These are phyloP conservation scores for Hymenoscyphus fraxineus DNA, from an alignment of 2,329 filamentous ascomycete species.

Conservation along the genomic window DNA sequence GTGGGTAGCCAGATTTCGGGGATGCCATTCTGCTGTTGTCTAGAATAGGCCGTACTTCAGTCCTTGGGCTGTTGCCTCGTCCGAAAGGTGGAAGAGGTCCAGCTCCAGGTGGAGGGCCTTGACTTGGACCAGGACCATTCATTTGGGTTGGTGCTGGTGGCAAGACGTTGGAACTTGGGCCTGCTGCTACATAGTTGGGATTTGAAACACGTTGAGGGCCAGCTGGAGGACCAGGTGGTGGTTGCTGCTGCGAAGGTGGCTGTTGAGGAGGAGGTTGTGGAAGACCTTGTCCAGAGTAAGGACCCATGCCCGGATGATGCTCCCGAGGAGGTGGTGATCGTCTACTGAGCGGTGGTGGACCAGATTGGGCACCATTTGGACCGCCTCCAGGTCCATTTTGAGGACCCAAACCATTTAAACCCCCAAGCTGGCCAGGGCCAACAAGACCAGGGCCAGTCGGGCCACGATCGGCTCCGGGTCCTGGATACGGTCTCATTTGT, in stretches of 20 bases:
- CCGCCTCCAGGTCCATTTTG: constrained; percentile 46
- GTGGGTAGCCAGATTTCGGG: constrained; percentile 81
- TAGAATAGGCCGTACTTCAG: constrained; percentile 76
- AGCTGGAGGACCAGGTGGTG: constrained; percentile 33
- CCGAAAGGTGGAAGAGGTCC: constrained; percentile 65
- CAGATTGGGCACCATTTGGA: constrained; percentile 28
- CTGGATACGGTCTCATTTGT: constrained; percentile 60
- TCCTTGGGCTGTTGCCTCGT: constrained; percentile 71
- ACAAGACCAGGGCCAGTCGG: constrained; percentile 37
- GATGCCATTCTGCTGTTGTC: constrained; percentile 85
- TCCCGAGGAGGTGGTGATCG: constrained; percentile 47
- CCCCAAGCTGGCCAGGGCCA: not conserved
- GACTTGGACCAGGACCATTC: constrained; percentile 27
- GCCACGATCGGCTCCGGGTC: constrained; percentile 44
- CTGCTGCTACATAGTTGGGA: constrained; percentile 50
- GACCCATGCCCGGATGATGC: constrained; percentile 24
- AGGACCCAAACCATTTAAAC: not conserved
- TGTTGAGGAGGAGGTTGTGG: constrained; percentile 54
- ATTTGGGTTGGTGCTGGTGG: constrained; percentile 41
- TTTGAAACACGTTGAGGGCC: constrained; percentile 53
- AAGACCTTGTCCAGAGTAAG: constrained; percentile 42
- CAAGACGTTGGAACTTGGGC: constrained; percentile 37
- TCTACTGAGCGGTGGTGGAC: constrained; percentile 29
- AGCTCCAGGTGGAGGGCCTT: not conserved
- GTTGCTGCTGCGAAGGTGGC: constrained; percentile 43